Percentiles rank a stretch among this genome's conserved stretches.
Conservation (phyloP, 176 grass and related monocot genomes). For the Musa itinerans region DNA sequence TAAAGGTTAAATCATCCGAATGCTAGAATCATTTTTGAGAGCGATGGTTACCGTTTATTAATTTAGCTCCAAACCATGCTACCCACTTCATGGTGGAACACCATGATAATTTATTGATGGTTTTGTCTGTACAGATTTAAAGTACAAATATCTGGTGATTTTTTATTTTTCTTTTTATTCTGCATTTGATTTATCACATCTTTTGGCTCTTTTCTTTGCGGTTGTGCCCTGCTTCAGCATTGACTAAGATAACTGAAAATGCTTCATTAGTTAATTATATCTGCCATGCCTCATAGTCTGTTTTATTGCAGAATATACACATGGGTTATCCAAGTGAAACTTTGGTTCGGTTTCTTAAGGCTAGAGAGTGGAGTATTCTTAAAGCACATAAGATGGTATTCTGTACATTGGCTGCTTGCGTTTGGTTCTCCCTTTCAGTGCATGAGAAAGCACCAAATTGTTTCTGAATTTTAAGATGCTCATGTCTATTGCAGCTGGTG, state of each 20-base stretch:
- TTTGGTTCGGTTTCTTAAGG: constrained; percentile 71
- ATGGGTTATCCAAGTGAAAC: constrained; percentile 78
- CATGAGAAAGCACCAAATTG: neutral
- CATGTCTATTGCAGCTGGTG: constrained; percentile 49
- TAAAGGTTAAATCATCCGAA: neutral
- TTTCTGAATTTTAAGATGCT: constrained; percentile 11
- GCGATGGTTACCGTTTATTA: neutral
- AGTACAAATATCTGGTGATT: neutral
- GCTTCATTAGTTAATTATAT: neutral
- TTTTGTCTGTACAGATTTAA: neutral
- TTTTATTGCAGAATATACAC: constrained; percentile 59
- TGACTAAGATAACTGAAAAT: neutral
- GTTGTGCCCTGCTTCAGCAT: neutral
- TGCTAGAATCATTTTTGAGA: too few species aligned
- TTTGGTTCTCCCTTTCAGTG: neutral
- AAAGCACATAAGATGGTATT: constrained; percentile 97
- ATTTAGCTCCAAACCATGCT: neutral
- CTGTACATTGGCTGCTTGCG: constrained; percentile 2
- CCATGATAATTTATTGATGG: constrained; percentile 1
- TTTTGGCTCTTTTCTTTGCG: neutral
- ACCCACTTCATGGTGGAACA: neutral
- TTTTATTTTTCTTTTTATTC: neutral
- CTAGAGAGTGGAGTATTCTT: constrained; percentile 63
- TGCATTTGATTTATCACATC: neutral
- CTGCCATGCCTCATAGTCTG: neutral